Evolutionary conservation across 768 basidiomycete genomes (phyloP), one percentile per base, ranked within the genome.

Genomic region (Clathrus columnatus): DNA sequence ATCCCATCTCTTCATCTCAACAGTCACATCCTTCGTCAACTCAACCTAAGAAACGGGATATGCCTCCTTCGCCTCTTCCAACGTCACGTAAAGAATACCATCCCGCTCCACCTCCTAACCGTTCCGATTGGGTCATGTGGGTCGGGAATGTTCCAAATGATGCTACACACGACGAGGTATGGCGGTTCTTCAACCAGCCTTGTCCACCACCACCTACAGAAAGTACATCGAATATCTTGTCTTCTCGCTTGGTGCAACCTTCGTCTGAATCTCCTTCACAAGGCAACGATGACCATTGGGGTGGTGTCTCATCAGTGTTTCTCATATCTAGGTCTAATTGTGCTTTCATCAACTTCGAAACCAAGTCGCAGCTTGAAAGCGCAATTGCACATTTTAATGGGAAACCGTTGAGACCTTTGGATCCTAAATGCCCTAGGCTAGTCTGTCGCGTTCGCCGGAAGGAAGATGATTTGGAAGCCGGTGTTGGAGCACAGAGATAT

Each of bases 61-160:
- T 36, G 36, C 36, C 36, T 32, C 30, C 30, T 36, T 57, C 60
- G 28, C 47, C 59, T 45, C 44, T 58, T 51, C 30, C 24, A 17
- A 27, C 26, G 21, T 44, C 62, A 2, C 81, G 84, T 42, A 76
- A 78, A 7, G 62, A 76, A 20, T 86, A 83, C 61, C 86, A 87
- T 59, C 85, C 85, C 1, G 84, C 81, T 55, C 79, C 83, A 0
- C 85, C 86, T 11, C 71, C 81, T 10, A 76, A 87, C 51, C 80
- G 90, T 14, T 90, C 89, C 6, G 89, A 91, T 57, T 94, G 87
- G 89, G 92, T 92, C 1, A 91, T 93, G 89, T 96, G 94, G 94
- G 84, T 83, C 11, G 94, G 94, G 8, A 97, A 97, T 64, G 86
- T 96, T 2, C 89, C 90, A 2, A 76, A 77, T 5, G 89, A 93